Evolutionary conservation across 2,329 filamentous ascomycete genomes (phyloP), one percentile per base, ranked within the genome.

Genomic region (Fusarium udum): DNA sequence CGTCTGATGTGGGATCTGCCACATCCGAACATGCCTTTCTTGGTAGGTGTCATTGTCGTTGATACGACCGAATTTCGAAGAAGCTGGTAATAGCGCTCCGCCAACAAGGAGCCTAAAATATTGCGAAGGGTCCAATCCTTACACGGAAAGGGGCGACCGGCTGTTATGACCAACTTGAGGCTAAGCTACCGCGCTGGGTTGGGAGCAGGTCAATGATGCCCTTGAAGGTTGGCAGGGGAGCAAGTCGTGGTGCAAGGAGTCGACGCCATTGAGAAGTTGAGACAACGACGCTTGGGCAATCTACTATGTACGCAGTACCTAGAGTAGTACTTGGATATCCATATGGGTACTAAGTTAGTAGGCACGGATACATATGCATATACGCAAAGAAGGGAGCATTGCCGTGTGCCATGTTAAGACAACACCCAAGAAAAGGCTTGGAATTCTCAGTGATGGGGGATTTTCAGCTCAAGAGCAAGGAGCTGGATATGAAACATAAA

Each of bases 151-250:
- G 69, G 62, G 49, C 45, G 49, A 20, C 39, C 22, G 24, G 26
- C 45, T 61, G 60, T 64, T 51, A 48, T 26, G 61, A 39, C 49
- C 40, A 55, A 42, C 51, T 40, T 51, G 59, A 55, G 51, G 51
- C 51, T 51, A 37, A 36, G 24, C 57, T 67, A 61, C 31, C 31
- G 31, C 8, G 64, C 64, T 72, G 31, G n/a, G 74, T 75, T 52
- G 64, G 61, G 71, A 37, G n/a, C 26, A 45, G 49, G 45, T 31
- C 34, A 52, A 59, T 60, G 48, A 55, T 34, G 58, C 52, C 49
- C 39, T 64, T 64, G 40, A 45, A 37, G 49, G 63, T 74, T 69
- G 71, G 51, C 63, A 71, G 56, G 71, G 71, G 51, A 58, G 59
- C 59, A 61, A 60, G 43, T 48, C 48, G 51, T 52, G 24, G 45